phyloP scores from a whole-genome alignment of 305 asterid genomes.

The Fraxinus platypoda region DNA sequence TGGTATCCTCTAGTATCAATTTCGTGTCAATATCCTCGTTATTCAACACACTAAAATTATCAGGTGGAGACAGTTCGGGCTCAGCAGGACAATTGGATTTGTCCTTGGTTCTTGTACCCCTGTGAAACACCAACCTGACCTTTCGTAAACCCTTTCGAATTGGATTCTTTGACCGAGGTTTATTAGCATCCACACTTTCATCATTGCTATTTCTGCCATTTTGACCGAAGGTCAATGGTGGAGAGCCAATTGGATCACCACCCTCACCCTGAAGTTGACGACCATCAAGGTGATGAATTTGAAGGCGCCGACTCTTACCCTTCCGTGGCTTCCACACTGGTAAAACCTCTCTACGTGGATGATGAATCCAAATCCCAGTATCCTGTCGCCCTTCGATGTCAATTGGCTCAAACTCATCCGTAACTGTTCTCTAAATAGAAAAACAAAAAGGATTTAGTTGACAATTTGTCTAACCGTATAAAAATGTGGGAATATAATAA shows the following conservation, averaged over 20 bases:
- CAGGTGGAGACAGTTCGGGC: constrained; percentile 43
- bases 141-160: constrained; percentile 57
- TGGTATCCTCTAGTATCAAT: constrained; percentile 46
- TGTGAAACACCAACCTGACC: constrained; percentile 57
- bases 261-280: constrained; percentile 36
- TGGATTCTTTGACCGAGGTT: constrained; percentile 38
- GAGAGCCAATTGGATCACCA: constrained; percentile 31
- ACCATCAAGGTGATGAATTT: constrained; percentile 29
- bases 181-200: constrained; percentile 48
- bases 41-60: constrained; percentile 46
- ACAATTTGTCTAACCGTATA: neutral
- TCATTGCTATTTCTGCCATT: constrained; percentile 39
- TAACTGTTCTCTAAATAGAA: constrained; percentile 17
- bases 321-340: constrained; percentile 84
- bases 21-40: constrained; percentile 51
- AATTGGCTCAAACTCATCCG: constrained; percentile 74
- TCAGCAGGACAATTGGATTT: constrained; percentile 36
- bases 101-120: constrained; percentile 46
- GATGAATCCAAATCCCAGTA: constrained; percentile 94
- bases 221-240: constrained; percentile 18
- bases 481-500: neutral
- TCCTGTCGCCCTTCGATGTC: constrained; percentile 65
- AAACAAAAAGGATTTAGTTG: neutral
- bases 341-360: constrained; percentile 79
- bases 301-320: constrained; percentile 51